These are phyloP conservation scores for Blastobotrys petasosporus DNA, from an alignment of 1,139 yeast species.

Conservation along the genomic window DNA sequence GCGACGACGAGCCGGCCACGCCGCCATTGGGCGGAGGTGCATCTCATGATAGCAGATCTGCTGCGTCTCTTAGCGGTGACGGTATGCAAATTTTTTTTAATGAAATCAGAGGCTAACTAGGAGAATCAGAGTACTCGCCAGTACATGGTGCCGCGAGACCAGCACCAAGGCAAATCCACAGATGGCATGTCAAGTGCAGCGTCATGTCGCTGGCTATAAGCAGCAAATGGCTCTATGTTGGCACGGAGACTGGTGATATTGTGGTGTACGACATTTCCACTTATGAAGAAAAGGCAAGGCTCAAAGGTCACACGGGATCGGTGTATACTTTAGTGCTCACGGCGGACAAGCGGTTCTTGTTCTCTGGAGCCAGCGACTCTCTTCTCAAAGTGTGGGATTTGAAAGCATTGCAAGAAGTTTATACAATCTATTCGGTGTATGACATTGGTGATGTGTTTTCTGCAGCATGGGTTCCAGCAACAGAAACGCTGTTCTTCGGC, in stretches of 20 bases:
- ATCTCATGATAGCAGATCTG: too few species aligned
- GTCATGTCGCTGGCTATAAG: slow-evolving; percentile 74
- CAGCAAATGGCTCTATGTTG: slow-evolving; percentile 65
- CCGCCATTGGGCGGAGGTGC: too few species aligned
- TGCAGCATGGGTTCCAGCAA: slow-evolving; percentile 57
- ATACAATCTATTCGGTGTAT: slow-evolving; percentile 71
- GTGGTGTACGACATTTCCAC: slow-evolving; percentile 64
- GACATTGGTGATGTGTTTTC: slow-evolving; percentile 95
- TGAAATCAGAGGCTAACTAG: slow-evolving; percentile 2
- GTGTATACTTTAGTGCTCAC: slow-evolving; percentile 63
- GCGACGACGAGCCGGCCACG: too few species aligned
- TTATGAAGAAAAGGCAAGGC: slow-evolving; percentile 44
- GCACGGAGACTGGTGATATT: slow-evolving; percentile 88
- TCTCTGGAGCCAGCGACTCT: slow-evolving; percentile 89
- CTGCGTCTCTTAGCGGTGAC: slow-evolving; percentile 7
- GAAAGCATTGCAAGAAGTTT: slow-evolving; percentile 32
- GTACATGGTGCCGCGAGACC: slow-evolving; percentile 9
- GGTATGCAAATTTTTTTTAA: slow-evolving; percentile 11
- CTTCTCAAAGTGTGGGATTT: slow-evolving; percentile 80
- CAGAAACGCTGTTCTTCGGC: slow-evolving; percentile 70
- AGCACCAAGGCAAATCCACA: slow-evolving; percentile 45
- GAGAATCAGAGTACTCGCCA: slow-evolving; percentile 12
- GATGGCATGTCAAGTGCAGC: slow-evolving; percentile 70
- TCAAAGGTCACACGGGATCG: slow-evolving; percentile 62
- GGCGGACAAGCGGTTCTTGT: slow-evolving; percentile 53